Evolutionary conservation across 1,139 yeast genomes (phyloP).

Genomic region (Zygosaccharomyces pseudobailii): DNA sequence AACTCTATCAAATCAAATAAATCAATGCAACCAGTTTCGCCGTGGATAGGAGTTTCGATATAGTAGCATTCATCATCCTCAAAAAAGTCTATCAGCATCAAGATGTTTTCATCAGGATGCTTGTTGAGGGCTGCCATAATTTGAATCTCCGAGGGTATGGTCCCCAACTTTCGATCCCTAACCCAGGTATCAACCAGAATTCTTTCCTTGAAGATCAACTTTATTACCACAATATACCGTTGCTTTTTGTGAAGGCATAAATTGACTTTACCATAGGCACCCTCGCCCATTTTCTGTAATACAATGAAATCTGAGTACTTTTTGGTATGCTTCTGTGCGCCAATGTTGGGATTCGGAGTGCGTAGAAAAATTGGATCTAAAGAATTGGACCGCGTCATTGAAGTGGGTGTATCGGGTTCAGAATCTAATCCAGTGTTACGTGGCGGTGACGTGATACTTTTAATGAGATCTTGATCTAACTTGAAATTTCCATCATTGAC

Average conservation of each 20-base stretch:
- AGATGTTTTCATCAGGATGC: constrained; percentile 81
- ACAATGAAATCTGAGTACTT: constrained; percentile 66
- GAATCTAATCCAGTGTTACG: constrained; percentile 6
- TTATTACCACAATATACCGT: constrained; percentile 66
- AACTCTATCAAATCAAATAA: constrained; percentile 87
- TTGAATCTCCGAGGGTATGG: constrained; percentile 92
- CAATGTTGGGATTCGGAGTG: constrained; percentile 39
- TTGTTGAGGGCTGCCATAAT: constrained; percentile 74
- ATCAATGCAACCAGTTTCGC: constrained; percentile 83
- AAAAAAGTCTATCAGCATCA: constrained; percentile 80
- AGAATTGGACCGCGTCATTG: constrained; percentile 2
- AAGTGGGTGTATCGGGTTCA: constrained; percentile 1
- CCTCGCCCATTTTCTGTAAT: constrained; percentile 83
- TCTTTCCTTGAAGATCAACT: constrained; percentile 86
- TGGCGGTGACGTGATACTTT: constrained; percentile 21
- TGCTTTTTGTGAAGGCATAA: constrained; percentile 61
- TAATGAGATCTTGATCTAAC: constrained; percentile 27
- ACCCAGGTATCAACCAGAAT: constrained; percentile 97
- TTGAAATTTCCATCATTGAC: constrained; percentile 30
- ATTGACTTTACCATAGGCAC: constrained; percentile 92
- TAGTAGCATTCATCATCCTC: constrained; percentile 88
- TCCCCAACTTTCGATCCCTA: constrained; percentile 82
- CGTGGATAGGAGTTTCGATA: constrained; percentile 86
- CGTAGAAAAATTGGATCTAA: constrained; percentile 14
- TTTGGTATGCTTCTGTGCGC: constrained; percentile 58